A percentile compares a stretch with the other conserved stretches of the same genome.
Evolutionary conservation across 179 eudicot genomes (phyloP).

Genomic region (Gypsophila paniculata): DNA sequence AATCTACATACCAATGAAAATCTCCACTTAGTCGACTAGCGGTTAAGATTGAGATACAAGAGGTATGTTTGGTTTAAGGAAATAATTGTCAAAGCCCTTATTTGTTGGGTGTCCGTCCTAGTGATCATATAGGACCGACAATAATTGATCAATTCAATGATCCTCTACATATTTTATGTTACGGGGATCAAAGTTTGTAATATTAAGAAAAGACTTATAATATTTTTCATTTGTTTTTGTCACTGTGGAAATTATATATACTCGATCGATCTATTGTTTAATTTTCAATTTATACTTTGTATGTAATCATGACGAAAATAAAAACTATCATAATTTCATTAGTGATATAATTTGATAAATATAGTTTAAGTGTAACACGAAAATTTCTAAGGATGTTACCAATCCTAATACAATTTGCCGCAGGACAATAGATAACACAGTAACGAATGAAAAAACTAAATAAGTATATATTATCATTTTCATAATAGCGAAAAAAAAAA

Average conservation of each 20-base stretch:
- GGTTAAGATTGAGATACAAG: slow-evolving; percentile 11
- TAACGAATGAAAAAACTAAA: too few relatives aligned
- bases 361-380: too few relatives aligned
- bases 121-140: too few relatives aligned
- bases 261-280: neutral
- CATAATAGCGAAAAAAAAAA: neutral
- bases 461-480: neutral
- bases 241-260: neutral
- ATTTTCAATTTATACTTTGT: neutral
- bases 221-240: neutral
- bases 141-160: neutral
- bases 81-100: neutral
- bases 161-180: neutral
- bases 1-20: slow-evolving; percentile 2
- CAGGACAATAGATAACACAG: too few relatives aligned
- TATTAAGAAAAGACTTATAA: neutral
- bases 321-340: too few relatives aligned
- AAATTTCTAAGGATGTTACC: too few relatives aligned
- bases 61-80: neutral
- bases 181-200: neutral
- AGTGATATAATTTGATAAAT: too few relatives aligned
- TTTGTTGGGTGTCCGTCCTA: too few relatives aligned
- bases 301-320: too few relatives aligned
- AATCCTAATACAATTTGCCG: neutral
- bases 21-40: slow-evolving; percentile 7